Base-by-base conservation (phyloP, 352 stramenopile species). In the Globisporangium parvum region DNA sequence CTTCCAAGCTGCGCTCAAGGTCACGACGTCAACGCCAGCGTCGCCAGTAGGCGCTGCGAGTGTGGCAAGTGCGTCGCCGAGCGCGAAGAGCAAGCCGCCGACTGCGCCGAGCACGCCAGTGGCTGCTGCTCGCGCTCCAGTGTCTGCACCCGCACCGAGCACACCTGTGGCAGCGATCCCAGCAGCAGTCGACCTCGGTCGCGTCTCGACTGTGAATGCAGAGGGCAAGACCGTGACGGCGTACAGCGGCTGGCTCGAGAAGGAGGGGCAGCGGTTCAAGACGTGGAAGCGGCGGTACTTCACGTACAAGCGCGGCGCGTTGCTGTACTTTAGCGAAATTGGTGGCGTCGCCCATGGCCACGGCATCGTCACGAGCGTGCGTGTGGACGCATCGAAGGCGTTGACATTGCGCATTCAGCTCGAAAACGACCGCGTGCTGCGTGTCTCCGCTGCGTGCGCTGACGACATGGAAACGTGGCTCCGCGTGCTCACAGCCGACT, bases 251-350 rank as follows among this genome's bases (percentile, higher is more conserved):
- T 92, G 80, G 79, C 66, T 92, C 20, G 71, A 87, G 59, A 90
- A 89, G 52, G 82, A 92, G 69, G 80, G 82, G 0, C 73, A 80
- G 33, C 68, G 65, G 2, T 86, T 89, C 60, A 89, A 86, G 72
- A 90, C 72, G 8, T 92, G 82, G 82, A 92, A 89, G 60, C 62
- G 58, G 18, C 71, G 80, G 3, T 92, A 82, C 54, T 92, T 92
- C 41, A 87, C 77, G 11, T 60, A 88, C 52, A 82, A 85, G 49
- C 84, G 84, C 20, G 74, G 73, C 9, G 73, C 75, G 18, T 62
- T 91, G 47, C 86, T 89, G 57, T 91, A 89, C 55, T 91, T 82
- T 48, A 80, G 62, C 39, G 78, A 88, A 21, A 60, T 81, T 12
- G 75, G 79, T 3, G 75, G 74, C 15, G 73, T 73, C n/a, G 71